These are phyloP conservation scores for Trichophyton benhamiae DNA, from an alignment of 2,329 filamentous ascomycete species.

Conservation along the genomic window DNA sequence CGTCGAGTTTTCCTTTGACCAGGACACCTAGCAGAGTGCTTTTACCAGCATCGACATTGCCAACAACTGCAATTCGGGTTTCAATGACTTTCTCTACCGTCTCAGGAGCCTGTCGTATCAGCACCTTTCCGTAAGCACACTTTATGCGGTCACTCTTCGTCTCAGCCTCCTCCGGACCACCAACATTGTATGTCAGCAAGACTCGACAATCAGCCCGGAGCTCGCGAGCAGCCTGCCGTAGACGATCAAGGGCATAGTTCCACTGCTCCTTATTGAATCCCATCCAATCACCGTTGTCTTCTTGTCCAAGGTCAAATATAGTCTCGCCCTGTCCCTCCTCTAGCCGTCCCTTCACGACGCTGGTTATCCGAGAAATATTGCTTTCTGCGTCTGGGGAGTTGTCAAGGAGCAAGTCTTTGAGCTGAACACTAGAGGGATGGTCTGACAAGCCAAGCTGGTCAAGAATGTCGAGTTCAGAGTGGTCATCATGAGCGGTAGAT, in stretches of 20 bases:
- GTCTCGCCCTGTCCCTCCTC: conserved; percentile 79
- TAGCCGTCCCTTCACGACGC: conserved; percentile 55
- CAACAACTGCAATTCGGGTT: conserved; percentile 90
- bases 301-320: conserved; percentile 82
- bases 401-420: conserved; percentile 64
- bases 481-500: conserved; percentile 45
- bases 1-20: conserved; percentile 88
- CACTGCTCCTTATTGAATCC: conserved; percentile 61
- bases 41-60: conserved; percentile 95
- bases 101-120: conserved; percentile 62
- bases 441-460: conserved; percentile 67
- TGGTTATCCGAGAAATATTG: conserved; percentile 50
- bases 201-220: conserved; percentile 64
- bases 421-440: conserved; percentile 42
- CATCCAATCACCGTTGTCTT: conserved; percentile 82
- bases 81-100: conserved; percentile 82
- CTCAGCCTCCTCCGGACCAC: conserved; percentile 59
- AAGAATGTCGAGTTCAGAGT: conserved; percentile 82
- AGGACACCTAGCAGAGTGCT: conserved; percentile 91
- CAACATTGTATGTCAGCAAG: conserved; percentile 82
- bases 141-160: conserved; percentile 54
- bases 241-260: conserved; percentile 54
- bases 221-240: conserved; percentile 53
- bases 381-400: conserved; percentile 45
- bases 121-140: conserved; percentile 70